Base-by-base conservation (phyloP, 2,329 filamentous ascomycete species). In the Falciphora oryzae region DNA sequence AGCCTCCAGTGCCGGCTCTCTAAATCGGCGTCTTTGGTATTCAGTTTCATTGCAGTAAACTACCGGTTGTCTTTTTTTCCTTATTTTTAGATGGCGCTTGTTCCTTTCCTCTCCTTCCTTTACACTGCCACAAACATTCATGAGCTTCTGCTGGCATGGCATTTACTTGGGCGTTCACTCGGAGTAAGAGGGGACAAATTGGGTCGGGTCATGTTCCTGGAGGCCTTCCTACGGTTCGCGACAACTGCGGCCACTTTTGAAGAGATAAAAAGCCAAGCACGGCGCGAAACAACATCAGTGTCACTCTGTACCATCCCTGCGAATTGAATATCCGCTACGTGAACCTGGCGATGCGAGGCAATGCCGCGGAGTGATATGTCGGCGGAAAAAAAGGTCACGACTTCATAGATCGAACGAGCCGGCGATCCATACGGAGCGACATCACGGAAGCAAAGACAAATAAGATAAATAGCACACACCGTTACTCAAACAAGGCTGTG, bases 1-100 rank as follows among this genome's bases (percentile, higher is more conserved):
- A 61, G 22, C 59, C 59, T 61, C 59, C 44, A 11, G 44, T 53
- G 44, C 18, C n/a, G 44, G 44, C 44, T n/a, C 18, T 53, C 44
- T 53, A 53, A 22, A 25, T 25, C 6, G 22, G 16, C 18, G 18
- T 53, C 4, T 10, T 53, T 53, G 44, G 18, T 53, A 4, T 53
- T 53, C 7, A 11, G 7, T 53, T n/a, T n/a, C 44, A 44, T 44
- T 13, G n/a, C 59, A 16, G 59, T 31, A 38, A 29, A 35, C n/a
- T 28, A 28, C 35, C 7, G 22, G 61, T 25, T 62, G 14, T 18
- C 28, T 62, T 31, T 22, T 28, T 58, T 16, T 25, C 22, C 35
- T 60, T 11, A 53, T 31, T 62, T 18, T 4, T 38, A 61, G 25
- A 16, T n/a, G n/a, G 59, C 14, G 59, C 44, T 27, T 62, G 22